A percentile compares a stretch with the other conserved stretches of the same genome.
Evolutionary conservation across 441 rosid species (phyloP).

Genomic region (Breynia disticha): DNA sequence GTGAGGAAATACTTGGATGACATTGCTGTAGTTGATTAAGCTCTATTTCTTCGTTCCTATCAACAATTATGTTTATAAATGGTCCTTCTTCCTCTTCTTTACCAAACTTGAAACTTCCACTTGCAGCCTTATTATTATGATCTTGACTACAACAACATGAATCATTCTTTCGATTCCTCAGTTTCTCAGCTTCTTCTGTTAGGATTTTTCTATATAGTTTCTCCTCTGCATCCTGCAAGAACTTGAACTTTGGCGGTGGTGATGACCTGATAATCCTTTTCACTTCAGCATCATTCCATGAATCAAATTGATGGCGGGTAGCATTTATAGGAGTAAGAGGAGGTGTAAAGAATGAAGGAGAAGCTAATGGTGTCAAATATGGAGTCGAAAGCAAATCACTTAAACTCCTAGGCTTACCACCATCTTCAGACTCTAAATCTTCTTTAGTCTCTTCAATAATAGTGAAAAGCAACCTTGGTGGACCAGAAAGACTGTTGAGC

Average conservation of each 20-base stretch:
- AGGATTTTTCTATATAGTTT: conserved; percentile 39
- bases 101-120: conserved; percentile 18
- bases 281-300: conserved; percentile 62
- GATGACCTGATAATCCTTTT: conserved; percentile 54
- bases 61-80: conserved; percentile 43
- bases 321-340: conserved; percentile 50
- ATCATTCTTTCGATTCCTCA: conserved; percentile 6
- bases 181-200: conserved; percentile 31
- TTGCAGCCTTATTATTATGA: conserved; percentile 12
- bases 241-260: conserved; percentile 83
- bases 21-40: conserved; percentile 12
- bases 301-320: conserved; percentile 42
- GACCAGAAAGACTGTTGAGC: conserved; percentile 46
- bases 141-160: conserved; percentile 14
- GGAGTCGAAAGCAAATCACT: conserved; percentile 76
- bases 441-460: conserved; percentile 84
- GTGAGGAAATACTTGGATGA: conserved; percentile 30
- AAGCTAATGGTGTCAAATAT: conserved; percentile 71
- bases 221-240: conserved; percentile 88
- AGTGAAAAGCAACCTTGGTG: conserved; percentile 83
- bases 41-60: conserved; percentile 28
- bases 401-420: conserved; percentile 51
- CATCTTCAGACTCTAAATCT: conserved; percentile 84
- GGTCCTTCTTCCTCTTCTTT: conserved; percentile 49
- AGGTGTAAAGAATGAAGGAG: conserved; percentile 82